phyloP scores from a whole-genome alignment of 148 eudicot genomes.

The Fagopyrum esculentum region DNA sequence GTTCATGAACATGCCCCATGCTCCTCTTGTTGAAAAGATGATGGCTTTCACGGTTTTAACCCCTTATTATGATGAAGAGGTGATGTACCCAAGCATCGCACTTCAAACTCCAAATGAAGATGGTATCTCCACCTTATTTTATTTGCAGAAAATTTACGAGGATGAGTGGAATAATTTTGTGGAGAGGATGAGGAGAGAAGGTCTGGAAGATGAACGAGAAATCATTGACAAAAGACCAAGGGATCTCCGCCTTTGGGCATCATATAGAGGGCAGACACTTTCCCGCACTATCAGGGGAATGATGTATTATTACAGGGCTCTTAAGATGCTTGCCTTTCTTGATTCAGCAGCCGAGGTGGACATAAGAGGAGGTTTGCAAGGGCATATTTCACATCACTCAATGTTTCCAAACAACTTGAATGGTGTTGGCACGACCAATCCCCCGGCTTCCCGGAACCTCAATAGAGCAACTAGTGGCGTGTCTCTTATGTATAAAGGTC shows the following conservation, averaged over 20 bases:
- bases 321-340: conserved; percentile 85
- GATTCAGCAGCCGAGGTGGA: conserved; percentile 90
- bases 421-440: conserved; percentile 20
- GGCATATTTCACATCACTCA: conserved; percentile 42
- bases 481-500: conserved; percentile 53
- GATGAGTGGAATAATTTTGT: conserved; percentile 87
- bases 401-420: conserved; percentile 30
- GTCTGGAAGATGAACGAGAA: conserved; percentile 60
- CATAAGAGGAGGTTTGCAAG: conserved; percentile 49
- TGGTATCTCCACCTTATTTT: conserved; percentile 81
- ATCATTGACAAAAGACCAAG: conserved; percentile 52
- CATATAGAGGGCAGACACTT: conserved; percentile 92
- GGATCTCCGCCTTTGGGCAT: conserved; percentile 92
- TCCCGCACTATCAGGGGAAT: conserved; percentile 95
- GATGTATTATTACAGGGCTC: conserved; percentile 91
- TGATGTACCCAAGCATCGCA: conserved; percentile 49
- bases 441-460: conserved; percentile 35
- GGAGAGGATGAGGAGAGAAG: conserved; percentile 83
- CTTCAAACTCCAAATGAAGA: conserved; percentile 76
- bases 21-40: conserved; percentile 92
- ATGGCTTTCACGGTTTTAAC: conserved; percentile 86
- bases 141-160: conserved; percentile 82
- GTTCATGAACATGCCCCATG: conserved; percentile 97
- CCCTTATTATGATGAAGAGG: conserved; percentile 95
- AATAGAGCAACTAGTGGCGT: conserved; percentile 53